Evolutionary conservation across 495 filamentous ascomycete species (phyloP).

Genomic region (Aspergillus incahuasiensis): DNA sequence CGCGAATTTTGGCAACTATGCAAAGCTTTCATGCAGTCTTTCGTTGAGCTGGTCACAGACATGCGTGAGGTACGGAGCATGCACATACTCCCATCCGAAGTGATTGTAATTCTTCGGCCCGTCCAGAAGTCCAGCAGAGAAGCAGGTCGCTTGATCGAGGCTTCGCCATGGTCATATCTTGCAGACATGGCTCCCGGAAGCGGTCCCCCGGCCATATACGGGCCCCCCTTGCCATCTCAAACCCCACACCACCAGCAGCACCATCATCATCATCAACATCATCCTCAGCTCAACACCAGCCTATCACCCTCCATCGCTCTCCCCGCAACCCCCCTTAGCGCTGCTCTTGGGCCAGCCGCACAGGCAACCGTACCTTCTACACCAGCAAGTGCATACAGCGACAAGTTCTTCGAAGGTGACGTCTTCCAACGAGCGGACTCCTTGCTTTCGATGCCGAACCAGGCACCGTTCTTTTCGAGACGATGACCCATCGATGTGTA

Average conservation of each 20-base stretch:
- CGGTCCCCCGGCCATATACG: slow-evolving; percentile 32
- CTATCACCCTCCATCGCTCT: slow-evolving; percentile 41
- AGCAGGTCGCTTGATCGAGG: slow-evolving; percentile 64
- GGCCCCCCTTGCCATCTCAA: slow-evolving; percentile 34
- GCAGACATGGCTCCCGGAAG: slow-evolving; percentile 34
- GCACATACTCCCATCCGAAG: slow-evolving; percentile 60
- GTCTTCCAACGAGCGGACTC: slow-evolving; percentile 73
- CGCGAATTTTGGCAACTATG: slow-evolving; percentile 78
- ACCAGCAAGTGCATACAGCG: slow-evolving; percentile 62
- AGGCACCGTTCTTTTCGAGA: slow-evolving; percentile 38
- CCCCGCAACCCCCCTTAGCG: slow-evolving; percentile 70
- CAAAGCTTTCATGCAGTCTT: slow-evolving; percentile 70
- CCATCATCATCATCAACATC: slow-evolving; percentile 34
- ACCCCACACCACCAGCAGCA: slow-evolving; percentile 33
- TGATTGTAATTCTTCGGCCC: slow-evolving; percentile 66
- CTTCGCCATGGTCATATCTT: slow-evolving; percentile 68
- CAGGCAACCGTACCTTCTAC: slow-evolving; percentile 84
- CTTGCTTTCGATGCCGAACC: slow-evolving; percentile 55
- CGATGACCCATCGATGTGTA: slow-evolving; percentile 19
- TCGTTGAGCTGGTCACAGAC: slow-evolving; percentile 65
- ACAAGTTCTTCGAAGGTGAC: slow-evolving; percentile 61
- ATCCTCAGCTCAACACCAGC: slow-evolving; percentile 26
- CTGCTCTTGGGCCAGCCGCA: slow-evolving; percentile 80
- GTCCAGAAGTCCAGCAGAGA: slow-evolving; percentile 74
- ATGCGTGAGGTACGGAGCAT: slow-evolving; percentile 64